These are phyloP conservation scores for Leccinum subrobustum DNA, from an alignment of 1,284 basidiomycete species.

Conservation along the genomic window DNA sequence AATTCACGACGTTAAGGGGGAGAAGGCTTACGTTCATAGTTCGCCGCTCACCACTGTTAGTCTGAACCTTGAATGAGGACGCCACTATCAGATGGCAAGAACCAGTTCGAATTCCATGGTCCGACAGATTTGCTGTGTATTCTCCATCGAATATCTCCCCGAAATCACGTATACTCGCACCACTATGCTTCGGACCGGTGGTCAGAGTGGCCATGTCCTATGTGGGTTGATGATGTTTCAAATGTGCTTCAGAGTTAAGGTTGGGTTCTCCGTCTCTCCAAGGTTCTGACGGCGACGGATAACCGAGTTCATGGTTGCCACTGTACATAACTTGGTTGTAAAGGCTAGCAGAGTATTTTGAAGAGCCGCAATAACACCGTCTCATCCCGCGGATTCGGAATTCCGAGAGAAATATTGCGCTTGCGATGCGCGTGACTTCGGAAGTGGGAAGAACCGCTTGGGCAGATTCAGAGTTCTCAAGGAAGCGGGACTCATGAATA, in stretches of 20 bases:
- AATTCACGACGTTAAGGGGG: slow-evolving; percentile 9
- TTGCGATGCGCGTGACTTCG: background rate
- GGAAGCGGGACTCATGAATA: background rate
- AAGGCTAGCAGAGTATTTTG: background rate
- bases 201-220: background rate
- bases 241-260: background rate
- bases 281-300: background rate
- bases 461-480: slow-evolving; percentile 1
- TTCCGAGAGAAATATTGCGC: background rate
- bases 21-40: slow-evolving; percentile 10
- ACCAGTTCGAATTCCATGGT: background rate
- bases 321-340: background rate
- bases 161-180: background rate
- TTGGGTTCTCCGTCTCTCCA: background rate
- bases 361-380: slow-evolving; percentile 9
- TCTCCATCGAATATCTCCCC: background rate
- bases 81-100: slow-evolving; percentile 9
- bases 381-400: slow-evolving; percentile 8
- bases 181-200: background rate
- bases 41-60: slow-evolving; percentile 1
- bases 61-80: slow-evolving; percentile 11
- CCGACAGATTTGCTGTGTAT: background rate
- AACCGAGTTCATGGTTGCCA: background rate
- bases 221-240: background rate
- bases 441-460: background rate